Evolutionary conservation across 2,329 filamentous ascomycete genomes (phyloP), one percentile per base, ranked within the genome.

Genomic region (Aspergillus flavus): DNA sequence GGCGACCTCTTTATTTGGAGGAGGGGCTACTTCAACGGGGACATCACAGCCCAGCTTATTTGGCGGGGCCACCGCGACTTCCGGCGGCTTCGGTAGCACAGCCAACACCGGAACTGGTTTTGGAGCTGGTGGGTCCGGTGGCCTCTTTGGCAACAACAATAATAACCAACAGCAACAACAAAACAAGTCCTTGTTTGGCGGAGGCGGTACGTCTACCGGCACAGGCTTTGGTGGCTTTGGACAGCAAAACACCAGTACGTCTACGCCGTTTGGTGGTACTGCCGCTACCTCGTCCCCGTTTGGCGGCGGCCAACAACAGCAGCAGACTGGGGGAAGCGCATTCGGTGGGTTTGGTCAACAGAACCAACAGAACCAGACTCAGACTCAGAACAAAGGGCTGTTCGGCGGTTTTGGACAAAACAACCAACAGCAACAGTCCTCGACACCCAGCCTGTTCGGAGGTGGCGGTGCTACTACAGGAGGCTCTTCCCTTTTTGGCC

Each of bases 341-440:
- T 83, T 84, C 69, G 81, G 81, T 41, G 71, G 74, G 2, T 81
- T 82, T 61, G 80, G 80, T 23, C 73, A 76, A 52, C 69, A 73
- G n/a, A 69, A 68, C 48, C 72, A 74, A 58, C 76, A 80, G 66
- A 76, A 74, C 39, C 76, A 78, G 55, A 32, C 56, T 36, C 66
- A 71, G 56, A 74, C 74, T 41, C 81, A 82, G 63, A 76, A 71
- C 41, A 76, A 76, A 54, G 70, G 71, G 6, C 63, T 78, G 30
- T 78, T 79, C 62, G 70, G 68, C 61, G 72, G 76, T 57, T 81
- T 83, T 61, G 81, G 79, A 36, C 69, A 72, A 26, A 77, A 78
- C 63, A 79, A 75, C 34, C 77, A 81, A 64, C 80, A 82, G 64
- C 78, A 82, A 60, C 69, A 77, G 57, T 69, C 69, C n/a, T 69